Conservation (phyloP, 176 grass and related monocot genomes). For the Oryza punctata region DNA sequence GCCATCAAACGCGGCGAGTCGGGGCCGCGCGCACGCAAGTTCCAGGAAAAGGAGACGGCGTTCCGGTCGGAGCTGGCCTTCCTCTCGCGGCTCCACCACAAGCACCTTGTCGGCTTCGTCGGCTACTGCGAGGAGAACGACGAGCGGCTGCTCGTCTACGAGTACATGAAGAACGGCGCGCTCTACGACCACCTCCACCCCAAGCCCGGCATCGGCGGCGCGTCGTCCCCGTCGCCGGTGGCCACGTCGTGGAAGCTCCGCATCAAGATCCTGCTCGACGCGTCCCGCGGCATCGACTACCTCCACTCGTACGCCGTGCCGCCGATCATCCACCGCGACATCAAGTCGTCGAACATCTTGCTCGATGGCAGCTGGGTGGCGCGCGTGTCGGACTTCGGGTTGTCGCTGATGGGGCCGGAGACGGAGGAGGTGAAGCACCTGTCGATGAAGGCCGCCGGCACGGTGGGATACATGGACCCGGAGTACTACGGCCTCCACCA, state of each 20-base stretch:
- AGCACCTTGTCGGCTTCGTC: slow-evolving; percentile 79
- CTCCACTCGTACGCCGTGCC: slow-evolving; percentile 97
- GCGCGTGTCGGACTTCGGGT: slow-evolving; percentile 88
- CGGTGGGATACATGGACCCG: slow-evolving; percentile 98
- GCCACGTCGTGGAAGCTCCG: slow-evolving; percentile 78
- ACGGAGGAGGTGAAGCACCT: slow-evolving; percentile 34
- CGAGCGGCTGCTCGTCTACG: slow-evolving; percentile 89
- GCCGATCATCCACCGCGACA: slow-evolving; percentile 98
- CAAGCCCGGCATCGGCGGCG: background rate
- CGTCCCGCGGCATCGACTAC: slow-evolving; percentile 88
- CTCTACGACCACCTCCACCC: slow-evolving; percentile 92
- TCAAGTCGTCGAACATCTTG: slow-evolving; percentile 97
- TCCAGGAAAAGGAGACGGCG: slow-evolving; percentile 92
- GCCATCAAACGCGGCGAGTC: slow-evolving; percentile 89
- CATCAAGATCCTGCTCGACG: slow-evolving; percentile 81
- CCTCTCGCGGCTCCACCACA: slow-evolving; percentile 91
- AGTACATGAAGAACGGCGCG: slow-evolving; percentile 96
- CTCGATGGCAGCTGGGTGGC: slow-evolving; percentile 73
- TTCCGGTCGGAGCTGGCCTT: slow-evolving; percentile 94
- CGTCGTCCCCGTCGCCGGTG: slow-evolving; percentile 40
- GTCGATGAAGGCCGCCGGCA: slow-evolving; percentile 68
- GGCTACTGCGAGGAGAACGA: slow-evolving; percentile 89
- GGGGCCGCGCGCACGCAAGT: slow-evolving; percentile 44
- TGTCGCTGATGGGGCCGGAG: slow-evolving; percentile 71
- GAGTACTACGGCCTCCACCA: slow-evolving; percentile 95